phyloP scores from a whole-genome alignment of 2,329 filamentous ascomycete genomes.

The Talaromyces pinophilus region DNA sequence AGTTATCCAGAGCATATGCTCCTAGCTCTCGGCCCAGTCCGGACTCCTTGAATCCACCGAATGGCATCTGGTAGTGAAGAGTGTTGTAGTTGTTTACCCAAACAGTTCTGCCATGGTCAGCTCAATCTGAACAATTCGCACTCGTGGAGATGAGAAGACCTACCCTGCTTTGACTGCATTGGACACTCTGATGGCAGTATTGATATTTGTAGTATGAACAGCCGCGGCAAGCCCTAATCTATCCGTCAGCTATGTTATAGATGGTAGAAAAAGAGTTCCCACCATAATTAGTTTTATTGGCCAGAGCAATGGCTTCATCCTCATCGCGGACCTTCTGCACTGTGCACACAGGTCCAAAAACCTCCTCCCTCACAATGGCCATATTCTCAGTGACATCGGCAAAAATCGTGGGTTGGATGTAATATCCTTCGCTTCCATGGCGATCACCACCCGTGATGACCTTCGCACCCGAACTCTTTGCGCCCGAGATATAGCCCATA shows the following conservation, averaged over 20 bases:
- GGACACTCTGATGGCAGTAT: slow-evolving; percentile 75
- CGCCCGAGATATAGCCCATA: slow-evolving; percentile 73
- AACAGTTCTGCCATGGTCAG: slow-evolving; percentile 46
- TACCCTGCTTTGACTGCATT: slow-evolving; percentile 66
- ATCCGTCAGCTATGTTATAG: not conserved
- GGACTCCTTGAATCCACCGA: slow-evolving; percentile 49
- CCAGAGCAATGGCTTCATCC: slow-evolving; percentile 67
- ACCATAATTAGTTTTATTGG: slow-evolving; percentile 74
- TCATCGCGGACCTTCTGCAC: slow-evolving; percentile 75
- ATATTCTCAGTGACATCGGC: slow-evolving; percentile 71
- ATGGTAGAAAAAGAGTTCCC: too few relatives aligned
- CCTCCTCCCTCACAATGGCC: slow-evolving; percentile 76
- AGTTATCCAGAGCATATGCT: slow-evolving; percentile 52
- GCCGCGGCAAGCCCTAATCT: slow-evolving; percentile 63
- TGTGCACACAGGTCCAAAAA: slow-evolving; percentile 78
- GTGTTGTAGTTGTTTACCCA: slow-evolving; percentile 73
- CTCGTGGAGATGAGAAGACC: not conserved
- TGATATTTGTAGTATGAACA: slow-evolving; percentile 74
- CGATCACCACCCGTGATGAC: slow-evolving; percentile 69
- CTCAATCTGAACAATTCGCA: not conserved
- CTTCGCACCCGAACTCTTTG: slow-evolving; percentile 65
- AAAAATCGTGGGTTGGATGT: slow-evolving; percentile 88
- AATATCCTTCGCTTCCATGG: slow-evolving; percentile 78
- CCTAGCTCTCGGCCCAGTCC: slow-evolving; percentile 50
- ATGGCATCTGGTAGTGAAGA: slow-evolving; percentile 53